Evolutionary conservation across 1,284 basidiomycete species (phyloP), one percentile per base, ranked within the genome.

Genomic region (Ceratorhiza oryzae-sativae): DNA sequence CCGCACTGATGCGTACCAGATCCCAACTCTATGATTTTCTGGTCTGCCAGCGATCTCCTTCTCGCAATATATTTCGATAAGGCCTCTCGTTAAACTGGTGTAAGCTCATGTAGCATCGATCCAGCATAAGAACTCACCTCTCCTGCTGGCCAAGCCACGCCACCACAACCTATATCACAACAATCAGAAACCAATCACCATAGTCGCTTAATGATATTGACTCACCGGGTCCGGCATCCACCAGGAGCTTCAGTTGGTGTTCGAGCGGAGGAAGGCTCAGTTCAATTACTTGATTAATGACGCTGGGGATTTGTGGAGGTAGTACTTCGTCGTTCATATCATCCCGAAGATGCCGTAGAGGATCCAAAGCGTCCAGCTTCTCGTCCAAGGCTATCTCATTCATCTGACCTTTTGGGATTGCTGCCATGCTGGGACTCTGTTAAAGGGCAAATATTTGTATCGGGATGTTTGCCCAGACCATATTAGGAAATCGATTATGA

Each of bases 71-170:
- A 95, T 55, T 83, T 84, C 3, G 91, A 86, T 3, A 95, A 83
- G 25, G 94, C 89, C 93, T 95, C 76, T 30, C 30, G 41, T 36
- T 45, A n/a, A 18, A 58, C 23, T 13, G 62, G 46, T 41, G 59
- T 20, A 23, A 30, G 34, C n/a, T 73, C 72, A 42, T 77, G 73
- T 67, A 76, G 78, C 23, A 75, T 73, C 18, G 74, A 74, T 39
- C 32, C 3, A 39, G n/a, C n/a, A 9, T n/a, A 39, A 56, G 10
- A 8, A 56, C 23, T 74, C 75, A 95, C 94, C 86, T 95, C 88
- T 74, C 94, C 95, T 13, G 95, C 92, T 3, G 93, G 94, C 95
- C 95, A 97, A 12, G 94, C 89, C 58, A 95, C 87, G 0, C 95
- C 95, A 15, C 95, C 95, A 79, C 95, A 97, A 1, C 95, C 95